Evolutionary conservation across 768 basidiomycete species (phyloP), one percentile per base, ranked within the genome.

Genomic region (Bullera alba): DNA sequence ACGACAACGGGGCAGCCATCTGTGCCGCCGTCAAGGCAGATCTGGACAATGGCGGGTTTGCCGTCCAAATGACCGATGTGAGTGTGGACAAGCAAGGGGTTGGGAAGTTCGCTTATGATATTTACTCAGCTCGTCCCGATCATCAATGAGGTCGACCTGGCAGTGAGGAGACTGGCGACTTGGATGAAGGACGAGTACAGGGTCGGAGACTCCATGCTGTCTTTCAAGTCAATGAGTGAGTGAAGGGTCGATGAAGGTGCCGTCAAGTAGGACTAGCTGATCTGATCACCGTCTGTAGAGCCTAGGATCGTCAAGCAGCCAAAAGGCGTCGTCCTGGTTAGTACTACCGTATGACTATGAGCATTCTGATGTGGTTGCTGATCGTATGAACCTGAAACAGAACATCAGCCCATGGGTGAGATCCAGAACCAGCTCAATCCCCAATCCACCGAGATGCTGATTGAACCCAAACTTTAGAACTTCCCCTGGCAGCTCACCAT

Each of bases 111-210:
- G n/a, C 41, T 56, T 30, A 57, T 12, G 21, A 4, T 35, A 7
- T 15, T 22, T 25, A 17, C n/a, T n/a, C 35, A 69, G 63, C 50
- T 70, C 28, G 51, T 30, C 41, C 53, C 60, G 0, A 54, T 60
- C 4, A 19, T 61, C 19, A 61, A 67, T 23, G 71, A 72, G 49
- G 57, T 70, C 29, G 60, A 69, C 17, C 55, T 72, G 8, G 69
- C 71, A 0, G 52, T 70, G 2, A 57, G 55, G 26, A 46, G 65
- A 35, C 28, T 70, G 17, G 46, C 57, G 14, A 51, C 60, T 34
- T 72, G 71, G 71, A 70, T 67, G 67, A 60, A 60, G 47, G 61
- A 69, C 39, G 71, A 72, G 41, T 37, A 46, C n/a, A 46, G 61
- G 5, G 25, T 50, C 4, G 21, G 50, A 37, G 71, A 72, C 53